phyloP scores from a whole-genome alignment of 1,139 yeast species.

The Oligophagozyma castellii region DNA sequence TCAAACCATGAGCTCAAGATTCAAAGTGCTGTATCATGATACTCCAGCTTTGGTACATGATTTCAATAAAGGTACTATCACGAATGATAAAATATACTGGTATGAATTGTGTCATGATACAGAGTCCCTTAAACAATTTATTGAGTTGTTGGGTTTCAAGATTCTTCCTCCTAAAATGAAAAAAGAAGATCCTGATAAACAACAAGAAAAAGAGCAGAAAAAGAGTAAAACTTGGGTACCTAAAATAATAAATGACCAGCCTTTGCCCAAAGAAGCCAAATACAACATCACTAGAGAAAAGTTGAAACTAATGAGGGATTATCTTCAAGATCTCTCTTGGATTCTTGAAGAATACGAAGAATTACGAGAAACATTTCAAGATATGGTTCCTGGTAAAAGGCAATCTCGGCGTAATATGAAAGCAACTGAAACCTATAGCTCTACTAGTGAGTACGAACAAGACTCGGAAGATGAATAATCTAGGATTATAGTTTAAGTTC shows the following conservation, averaged over 20 bases:
- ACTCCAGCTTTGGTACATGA: conserved; percentile 19
- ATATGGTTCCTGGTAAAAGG: conserved; percentile 20
- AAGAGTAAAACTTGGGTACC: conserved; percentile 2
- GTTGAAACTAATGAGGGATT: conserved; percentile 14
- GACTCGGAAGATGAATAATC: no score
- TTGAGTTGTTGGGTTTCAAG: conserved; percentile 18
- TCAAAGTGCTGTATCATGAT: conserved; percentile 22
- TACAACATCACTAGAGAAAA: conserved; percentile 20
- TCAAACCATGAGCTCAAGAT: conserved; percentile 19
- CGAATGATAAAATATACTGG: conserved; percentile 17
- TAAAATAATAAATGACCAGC: conserved; percentile 7
- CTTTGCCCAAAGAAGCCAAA: conserved; percentile 21
- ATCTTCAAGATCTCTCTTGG: conserved; percentile 12
- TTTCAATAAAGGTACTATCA: conserved; percentile 8
- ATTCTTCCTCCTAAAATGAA: conserved; percentile 6
- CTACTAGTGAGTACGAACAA: no score
- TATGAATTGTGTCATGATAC: conserved; percentile 23
- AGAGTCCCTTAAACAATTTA: conserved; percentile 15
- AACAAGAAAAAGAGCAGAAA: neutral
- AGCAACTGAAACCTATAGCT: no score
- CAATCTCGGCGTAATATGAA: conserved; percentile 22
- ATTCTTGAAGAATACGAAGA: conserved; percentile 17
- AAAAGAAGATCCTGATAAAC: conserved; percentile 1
- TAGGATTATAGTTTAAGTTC: no score
- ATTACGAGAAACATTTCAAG: conserved; percentile 16